Conservation (phyloP, 106 monocot genomes). For the Dendrobium officinale region DNA sequence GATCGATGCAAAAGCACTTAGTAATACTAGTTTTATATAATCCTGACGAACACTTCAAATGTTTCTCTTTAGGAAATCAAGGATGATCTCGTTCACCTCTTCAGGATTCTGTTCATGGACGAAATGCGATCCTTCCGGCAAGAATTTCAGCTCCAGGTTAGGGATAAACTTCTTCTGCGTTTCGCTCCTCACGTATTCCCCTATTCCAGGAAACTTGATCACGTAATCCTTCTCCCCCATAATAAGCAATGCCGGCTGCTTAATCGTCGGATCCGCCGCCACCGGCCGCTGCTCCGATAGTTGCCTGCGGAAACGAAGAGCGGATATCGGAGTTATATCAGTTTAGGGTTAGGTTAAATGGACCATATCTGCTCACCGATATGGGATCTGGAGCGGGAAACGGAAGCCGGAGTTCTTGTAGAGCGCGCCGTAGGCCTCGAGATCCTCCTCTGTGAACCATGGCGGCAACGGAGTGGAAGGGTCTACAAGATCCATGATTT, state of each 20-base stretch:
- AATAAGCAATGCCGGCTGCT: constrained; percentile 14
- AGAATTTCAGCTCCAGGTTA: constrained; percentile 21
- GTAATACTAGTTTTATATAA: neutral
- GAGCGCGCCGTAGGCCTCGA: constrained; percentile 13
- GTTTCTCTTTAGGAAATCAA: constrained; percentile 25
- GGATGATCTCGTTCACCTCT: constrained; percentile 34
- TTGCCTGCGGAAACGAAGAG: neutral
- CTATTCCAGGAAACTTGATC: constrained; percentile 13
- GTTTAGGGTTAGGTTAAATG: neutral
- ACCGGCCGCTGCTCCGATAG: neutral
- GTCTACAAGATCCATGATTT: constrained; percentile 40
- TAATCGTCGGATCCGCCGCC: constrained; percentile 5
- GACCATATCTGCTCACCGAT: constrained; percentile 11
- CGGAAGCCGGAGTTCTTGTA: constrained; percentile 31
- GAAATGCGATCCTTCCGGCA: constrained; percentile 52
- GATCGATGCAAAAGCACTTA: neutral
- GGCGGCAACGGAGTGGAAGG: constrained; percentile 25
- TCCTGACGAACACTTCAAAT: neutral
- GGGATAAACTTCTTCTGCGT: constrained; percentile 17
- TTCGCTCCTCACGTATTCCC: constrained; percentile 18
- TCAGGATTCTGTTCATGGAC: constrained; percentile 53
- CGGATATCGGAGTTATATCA: neutral
- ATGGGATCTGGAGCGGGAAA: constrained; percentile 25
- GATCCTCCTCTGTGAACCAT: constrained; percentile 35
- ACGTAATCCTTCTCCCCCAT: constrained; percentile 26